Conservation (phyloP, 163 green algal species). For the Botryococcus braunii region DNA sequence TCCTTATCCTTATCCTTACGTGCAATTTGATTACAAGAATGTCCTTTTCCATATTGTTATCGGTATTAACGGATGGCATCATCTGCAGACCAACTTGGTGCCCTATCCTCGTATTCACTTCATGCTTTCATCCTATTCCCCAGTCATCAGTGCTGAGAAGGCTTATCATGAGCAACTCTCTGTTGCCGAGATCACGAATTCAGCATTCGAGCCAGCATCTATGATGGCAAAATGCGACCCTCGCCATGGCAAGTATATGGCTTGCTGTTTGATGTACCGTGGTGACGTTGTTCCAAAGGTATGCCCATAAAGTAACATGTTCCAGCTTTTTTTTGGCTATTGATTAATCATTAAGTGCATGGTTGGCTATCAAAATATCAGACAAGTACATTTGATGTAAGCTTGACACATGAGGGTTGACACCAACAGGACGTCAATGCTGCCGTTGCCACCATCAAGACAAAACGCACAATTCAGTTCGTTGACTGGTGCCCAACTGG, state of each 20-base stretch:
- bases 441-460: slow-evolving; percentile 97
- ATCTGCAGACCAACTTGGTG: slow-evolving; percentile 99
- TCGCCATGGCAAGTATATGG: slow-evolving; percentile 98
- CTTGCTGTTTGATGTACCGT: slow-evolving; percentile 99
- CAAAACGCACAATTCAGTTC: slow-evolving; percentile 98
- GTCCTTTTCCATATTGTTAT: too few species aligned
- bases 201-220: slow-evolving; percentile 88
- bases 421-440: slow-evolving; percentile 98
- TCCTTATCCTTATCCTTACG: too few species aligned
- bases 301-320: too few species aligned
- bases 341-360: too few species aligned
- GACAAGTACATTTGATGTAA: too few species aligned
- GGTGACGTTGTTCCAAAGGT: slow-evolving; percentile 96
- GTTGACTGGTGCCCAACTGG: slow-evolving; percentile 88
- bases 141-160: slow-evolving; percentile 98
- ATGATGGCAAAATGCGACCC: slow-evolving; percentile 99
- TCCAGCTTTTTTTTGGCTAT: too few species aligned
- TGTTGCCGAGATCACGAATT: slow-evolving; percentile 98
- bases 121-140: slow-evolving; percentile 97
- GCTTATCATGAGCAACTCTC: slow-evolving; percentile 99
- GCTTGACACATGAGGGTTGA: too few species aligned
- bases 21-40: too few species aligned
- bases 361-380: too few species aligned
- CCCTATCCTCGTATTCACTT: slow-evolving; percentile 99
- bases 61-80: too few species aligned